Evolutionary conservation across 495 filamentous ascomycete genomes (phyloP).

Genomic region (Tetracladium setigerum): DNA sequence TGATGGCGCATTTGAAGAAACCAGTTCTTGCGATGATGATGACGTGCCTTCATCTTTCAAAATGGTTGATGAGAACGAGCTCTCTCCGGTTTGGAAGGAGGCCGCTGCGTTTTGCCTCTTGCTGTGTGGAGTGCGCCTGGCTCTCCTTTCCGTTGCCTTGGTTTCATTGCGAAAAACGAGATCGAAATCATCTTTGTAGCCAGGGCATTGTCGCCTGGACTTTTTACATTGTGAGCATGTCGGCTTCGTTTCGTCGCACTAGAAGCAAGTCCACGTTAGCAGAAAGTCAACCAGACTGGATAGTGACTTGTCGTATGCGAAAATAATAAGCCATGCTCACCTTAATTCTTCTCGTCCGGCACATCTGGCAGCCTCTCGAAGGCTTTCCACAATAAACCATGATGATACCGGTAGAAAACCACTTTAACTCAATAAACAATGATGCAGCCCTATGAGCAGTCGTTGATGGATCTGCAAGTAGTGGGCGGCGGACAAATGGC

Average conservation of each 20-base stretch:
- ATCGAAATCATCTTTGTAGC: conserved; percentile 63
- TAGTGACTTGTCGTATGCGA: background rate
- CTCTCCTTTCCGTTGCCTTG: conserved; percentile 47
- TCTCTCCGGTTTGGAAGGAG: conserved; percentile 32
- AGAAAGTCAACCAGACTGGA: background rate
- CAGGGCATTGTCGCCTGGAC: conserved; percentile 58
- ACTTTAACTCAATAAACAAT: no score
- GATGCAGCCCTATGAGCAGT: no score
- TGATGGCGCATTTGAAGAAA: background rate
- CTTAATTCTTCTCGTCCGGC: conserved; percentile 64
- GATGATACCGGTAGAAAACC: conserved; percentile 2
- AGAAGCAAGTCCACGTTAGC: no score
- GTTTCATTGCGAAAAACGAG: conserved; percentile 61
- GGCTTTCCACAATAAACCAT: conserved; percentile 76
- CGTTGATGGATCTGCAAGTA: no score
- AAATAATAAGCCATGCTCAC: conserved; percentile 43
- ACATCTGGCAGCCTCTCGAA: conserved; percentile 66
- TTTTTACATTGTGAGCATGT: conserved; percentile 62
- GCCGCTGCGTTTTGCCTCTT: conserved; percentile 18
- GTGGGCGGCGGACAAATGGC: no score
- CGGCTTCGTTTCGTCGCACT: conserved; percentile 66
- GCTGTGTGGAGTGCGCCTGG: conserved; percentile 16
- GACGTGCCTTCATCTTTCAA: no score
- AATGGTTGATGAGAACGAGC: no score
- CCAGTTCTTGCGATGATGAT: no score